A percentile compares a stretch with the other conserved stretches of the same genome.
phyloP scores from a whole-genome alignment of 2,329 filamentous ascomycete species.

The Colletotrichum limetticola region DNA sequence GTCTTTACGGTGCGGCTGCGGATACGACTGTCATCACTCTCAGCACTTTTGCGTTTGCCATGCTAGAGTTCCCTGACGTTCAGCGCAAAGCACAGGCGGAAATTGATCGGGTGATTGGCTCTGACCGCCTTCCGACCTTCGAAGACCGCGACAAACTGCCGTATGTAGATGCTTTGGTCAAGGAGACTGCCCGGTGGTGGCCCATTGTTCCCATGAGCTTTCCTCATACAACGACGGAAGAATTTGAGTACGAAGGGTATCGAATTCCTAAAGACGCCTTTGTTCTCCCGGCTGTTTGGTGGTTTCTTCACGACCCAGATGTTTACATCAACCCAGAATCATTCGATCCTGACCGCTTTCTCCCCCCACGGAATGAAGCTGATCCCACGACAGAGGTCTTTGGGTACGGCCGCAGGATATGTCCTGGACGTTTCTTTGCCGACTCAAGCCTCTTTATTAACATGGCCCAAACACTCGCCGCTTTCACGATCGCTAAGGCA shows the following conservation, averaged over 20 bases:
- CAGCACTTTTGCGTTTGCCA: constrained; percentile 38
- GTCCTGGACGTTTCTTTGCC: constrained; percentile 46
- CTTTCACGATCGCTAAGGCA: constrained; percentile 50
- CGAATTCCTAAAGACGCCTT: constrained; percentile 21
- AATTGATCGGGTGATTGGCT: constrained; percentile 42
- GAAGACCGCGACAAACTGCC: constrained; percentile 42
- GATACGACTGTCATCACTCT: constrained; percentile 43
- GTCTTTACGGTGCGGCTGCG: constrained; percentile 43
- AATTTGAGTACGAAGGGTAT: constrained; percentile 18
- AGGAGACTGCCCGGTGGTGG: constrained; percentile 45
- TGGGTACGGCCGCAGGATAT: constrained; percentile 50
- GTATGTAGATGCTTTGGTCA: constrained; percentile 44
- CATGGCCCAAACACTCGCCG: constrained; percentile 50
- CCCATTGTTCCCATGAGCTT: constrained; percentile 49
- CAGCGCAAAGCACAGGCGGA: constrained; percentile 40
- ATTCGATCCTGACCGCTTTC: constrained; percentile 48
- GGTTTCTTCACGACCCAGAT: constrained; percentile 71
- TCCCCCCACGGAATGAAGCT: constrained; percentile 42
- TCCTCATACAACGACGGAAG: constrained; percentile 48
- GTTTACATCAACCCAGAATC: constrained; percentile 62
- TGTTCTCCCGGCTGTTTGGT: constrained; percentile 40
- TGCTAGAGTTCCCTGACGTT: constrained; percentile 39
- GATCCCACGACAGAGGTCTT: constrained; percentile 43
- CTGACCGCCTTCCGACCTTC: constrained; percentile 41
- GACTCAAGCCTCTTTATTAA: constrained; percentile 43